Evolutionary conservation across 2,329 filamentous ascomycete species (phyloP).

Genomic region (Arthrobotrys conoides): DNA sequence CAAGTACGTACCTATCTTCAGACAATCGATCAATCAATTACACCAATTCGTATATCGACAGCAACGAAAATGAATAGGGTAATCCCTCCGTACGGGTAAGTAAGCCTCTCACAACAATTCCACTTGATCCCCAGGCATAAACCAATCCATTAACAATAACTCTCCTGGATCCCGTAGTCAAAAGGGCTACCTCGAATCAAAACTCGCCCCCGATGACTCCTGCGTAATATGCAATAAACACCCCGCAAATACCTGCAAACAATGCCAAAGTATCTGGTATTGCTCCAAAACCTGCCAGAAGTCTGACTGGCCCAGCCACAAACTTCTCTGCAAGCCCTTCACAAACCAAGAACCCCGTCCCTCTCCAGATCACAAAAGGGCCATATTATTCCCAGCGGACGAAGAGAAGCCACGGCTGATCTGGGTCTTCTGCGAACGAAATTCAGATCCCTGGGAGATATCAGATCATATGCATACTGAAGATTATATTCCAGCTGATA

Average conservation of each 20-base stretch:
- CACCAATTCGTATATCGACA: too few relatives aligned
- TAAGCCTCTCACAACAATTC: too few relatives aligned
- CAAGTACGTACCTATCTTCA: too few relatives aligned
- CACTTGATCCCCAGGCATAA: too few relatives aligned
- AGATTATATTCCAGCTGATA: too few relatives aligned
- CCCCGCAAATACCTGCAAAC: constrained; percentile 24
- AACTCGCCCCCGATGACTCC: constrained; percentile 2
- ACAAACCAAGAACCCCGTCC: constrained; percentile 21
- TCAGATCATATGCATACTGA: neutral
- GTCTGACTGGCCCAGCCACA: constrained; percentile 63
- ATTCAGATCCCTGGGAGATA: too few relatives aligned
- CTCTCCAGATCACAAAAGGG: constrained; percentile 10
- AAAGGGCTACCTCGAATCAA: neutral
- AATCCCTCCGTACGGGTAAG: too few relatives aligned
- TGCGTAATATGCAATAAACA: constrained; percentile 27
- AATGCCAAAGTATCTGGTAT: constrained; percentile 60
- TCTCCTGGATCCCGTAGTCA: neutral
- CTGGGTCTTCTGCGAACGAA: neutral
- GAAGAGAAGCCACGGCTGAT: constrained; percentile 8
- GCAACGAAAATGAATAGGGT: too few relatives aligned
- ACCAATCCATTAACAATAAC: neutral
- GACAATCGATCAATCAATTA: too few relatives aligned
- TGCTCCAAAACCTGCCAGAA: constrained; percentile 63
- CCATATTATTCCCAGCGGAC: constrained; percentile 16
- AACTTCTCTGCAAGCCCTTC: constrained; percentile 63